These are phyloP conservation scores for Catunica adiposa DNA, from an alignment of 2,329 filamentous ascomycete genomes.

Conservation along the genomic window DNA sequence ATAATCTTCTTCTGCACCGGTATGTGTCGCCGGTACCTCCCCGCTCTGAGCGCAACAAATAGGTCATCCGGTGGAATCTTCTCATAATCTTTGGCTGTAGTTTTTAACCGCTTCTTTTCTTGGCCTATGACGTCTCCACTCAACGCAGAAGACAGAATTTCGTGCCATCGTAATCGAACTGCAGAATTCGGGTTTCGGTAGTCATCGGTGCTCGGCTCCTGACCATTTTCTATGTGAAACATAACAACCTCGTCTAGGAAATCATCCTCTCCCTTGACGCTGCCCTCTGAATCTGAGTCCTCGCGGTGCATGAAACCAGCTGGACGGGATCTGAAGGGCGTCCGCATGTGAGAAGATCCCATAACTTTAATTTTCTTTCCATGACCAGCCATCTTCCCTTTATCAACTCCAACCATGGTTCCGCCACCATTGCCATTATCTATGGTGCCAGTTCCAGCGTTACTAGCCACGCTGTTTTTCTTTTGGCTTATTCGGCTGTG, in stretches of 20 bases:
- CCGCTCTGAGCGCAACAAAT: conserved; percentile 78
- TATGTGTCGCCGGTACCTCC: conserved; percentile 66
- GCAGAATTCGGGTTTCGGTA: conserved; percentile 73
- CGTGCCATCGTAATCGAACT: conserved; percentile 91
- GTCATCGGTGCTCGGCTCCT: conserved; percentile 61
- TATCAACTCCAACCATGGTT: too few relatives aligned
- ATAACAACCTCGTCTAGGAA: conserved; percentile 87
- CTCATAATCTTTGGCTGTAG: conserved; percentile 34
- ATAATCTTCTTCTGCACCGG: conserved; percentile 75
- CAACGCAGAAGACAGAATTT: conserved; percentile 88
- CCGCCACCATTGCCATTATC: too few relatives aligned
- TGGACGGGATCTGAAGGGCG: conserved; percentile 21
- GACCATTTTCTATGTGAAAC: conserved; percentile 77
- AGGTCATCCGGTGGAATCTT: conserved; percentile 51
- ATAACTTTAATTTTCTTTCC: too few relatives aligned
- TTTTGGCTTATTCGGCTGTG: too few relatives aligned
- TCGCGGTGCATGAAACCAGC: conserved; percentile 27
- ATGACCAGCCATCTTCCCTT: too few relatives aligned
- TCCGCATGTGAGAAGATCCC: too few relatives aligned
- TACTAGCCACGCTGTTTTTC: neutral
- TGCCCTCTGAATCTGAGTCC: conserved; percentile 77
- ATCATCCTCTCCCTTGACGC: conserved; percentile 71
- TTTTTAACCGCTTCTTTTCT: conserved; percentile 72
- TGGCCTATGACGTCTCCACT: conserved; percentile 95
- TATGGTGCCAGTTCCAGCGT: conserved; percentile 64